Percentiles rank a stretch among this genome's conserved stretches.
These are phyloP conservation scores for Aspergillus melleus DNA, from an alignment of 2,329 filamentous ascomycete species.

Conservation along the genomic window DNA sequence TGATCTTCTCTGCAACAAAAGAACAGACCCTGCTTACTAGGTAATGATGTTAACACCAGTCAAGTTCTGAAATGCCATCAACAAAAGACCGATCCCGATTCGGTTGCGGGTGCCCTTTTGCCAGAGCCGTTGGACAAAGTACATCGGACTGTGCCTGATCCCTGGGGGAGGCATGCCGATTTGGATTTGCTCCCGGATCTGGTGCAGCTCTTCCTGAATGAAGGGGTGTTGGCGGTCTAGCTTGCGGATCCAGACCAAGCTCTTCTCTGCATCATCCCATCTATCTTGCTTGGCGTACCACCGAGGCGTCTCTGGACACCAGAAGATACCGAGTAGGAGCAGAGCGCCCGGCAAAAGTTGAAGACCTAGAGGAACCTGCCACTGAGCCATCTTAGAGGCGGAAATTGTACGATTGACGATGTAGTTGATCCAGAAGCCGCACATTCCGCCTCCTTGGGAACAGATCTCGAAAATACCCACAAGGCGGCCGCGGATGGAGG, in stretches of 20 bases:
- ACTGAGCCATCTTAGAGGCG: slow-evolving; percentile 48
- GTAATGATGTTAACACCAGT: slow-evolving; percentile 56
- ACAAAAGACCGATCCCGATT: slow-evolving; percentile 6
- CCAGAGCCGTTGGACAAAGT: slow-evolving; percentile 3
- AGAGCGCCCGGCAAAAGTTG: slow-evolving; percentile 62
- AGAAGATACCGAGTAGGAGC: slow-evolving; percentile 58
- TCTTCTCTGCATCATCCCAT: slow-evolving; percentile 59
- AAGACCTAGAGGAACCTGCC: slow-evolving; percentile 61
- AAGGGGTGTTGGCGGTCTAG: slow-evolving; percentile 52
- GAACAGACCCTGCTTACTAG: slow-evolving; percentile 37
- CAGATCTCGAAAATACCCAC: slow-evolving; percentile 62
- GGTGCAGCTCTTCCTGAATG: slow-evolving; percentile 35
- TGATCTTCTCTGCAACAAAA: not conserved
- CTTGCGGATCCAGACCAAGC: slow-evolving; percentile 57
- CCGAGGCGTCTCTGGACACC: slow-evolving; percentile 63
- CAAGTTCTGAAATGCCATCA: slow-evolving; percentile 7
- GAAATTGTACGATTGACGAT: slow-evolving; percentile 37
- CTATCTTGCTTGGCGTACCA: slow-evolving; percentile 66
- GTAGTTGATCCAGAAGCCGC: slow-evolving; percentile 53
- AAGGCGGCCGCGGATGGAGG: slow-evolving; percentile 57
- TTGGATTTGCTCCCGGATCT: slow-evolving; percentile 4
- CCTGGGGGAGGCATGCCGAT: not conserved
- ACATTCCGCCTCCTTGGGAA: slow-evolving; percentile 44
- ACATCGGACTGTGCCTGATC: not conserved
- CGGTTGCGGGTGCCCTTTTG: slow-evolving; percentile 6